A percentile compares a stretch with the other conserved stretches of the same genome.
Evolutionary conservation across 2,329 filamentous ascomycete genomes (phyloP).

Genomic region (Xylariaceae sp.): DNA sequence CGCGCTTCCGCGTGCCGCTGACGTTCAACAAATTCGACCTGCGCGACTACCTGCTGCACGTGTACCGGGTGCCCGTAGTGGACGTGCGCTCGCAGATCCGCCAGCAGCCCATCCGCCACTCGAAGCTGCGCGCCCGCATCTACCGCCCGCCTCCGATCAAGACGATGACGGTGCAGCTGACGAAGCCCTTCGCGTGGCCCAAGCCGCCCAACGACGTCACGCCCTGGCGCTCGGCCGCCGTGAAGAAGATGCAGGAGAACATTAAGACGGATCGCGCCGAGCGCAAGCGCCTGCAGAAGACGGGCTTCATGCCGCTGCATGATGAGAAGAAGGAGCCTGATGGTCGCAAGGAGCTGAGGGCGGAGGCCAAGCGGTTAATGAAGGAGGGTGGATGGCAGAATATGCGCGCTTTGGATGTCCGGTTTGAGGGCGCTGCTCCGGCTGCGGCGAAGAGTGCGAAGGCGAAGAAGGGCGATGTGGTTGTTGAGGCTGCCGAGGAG

Average conservation of each 20-base stretch:
- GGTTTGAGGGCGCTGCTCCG: conserved; percentile 1
- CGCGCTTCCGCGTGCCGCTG: conserved; percentile 85
- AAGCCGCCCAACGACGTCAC: conserved; percentile 52
- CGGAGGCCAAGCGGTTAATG: conserved; percentile 60
- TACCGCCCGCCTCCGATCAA: conserved; percentile 71
- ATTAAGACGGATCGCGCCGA: neutral
- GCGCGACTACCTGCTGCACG: conserved; percentile 86
- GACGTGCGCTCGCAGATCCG: conserved; percentile 76
- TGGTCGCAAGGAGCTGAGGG: conserved; percentile 37
- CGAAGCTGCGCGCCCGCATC: conserved; percentile 48
- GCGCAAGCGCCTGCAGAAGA: conserved; percentile 18
- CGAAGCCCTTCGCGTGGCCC: conserved; percentile 84
- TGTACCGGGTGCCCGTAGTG: conserved; percentile 69
- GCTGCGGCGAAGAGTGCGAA: neutral
- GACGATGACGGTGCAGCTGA: conserved; percentile 92
- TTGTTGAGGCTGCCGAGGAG: neutral
- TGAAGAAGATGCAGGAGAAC: conserved; percentile 27
- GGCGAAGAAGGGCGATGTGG: conserved; percentile 4
- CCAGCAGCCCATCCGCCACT: conserved; percentile 52
- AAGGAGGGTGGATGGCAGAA: conserved; percentile 57
- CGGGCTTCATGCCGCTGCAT: conserved; percentile 35
- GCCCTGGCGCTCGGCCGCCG: conserved; percentile 58
- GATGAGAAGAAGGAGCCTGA: conserved; percentile 39
- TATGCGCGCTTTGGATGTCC: conserved; percentile 39
- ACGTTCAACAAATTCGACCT: conserved; percentile 95